phyloP scores from a whole-genome alignment of 169 alveolate species.

The Babesia microti region DNA sequence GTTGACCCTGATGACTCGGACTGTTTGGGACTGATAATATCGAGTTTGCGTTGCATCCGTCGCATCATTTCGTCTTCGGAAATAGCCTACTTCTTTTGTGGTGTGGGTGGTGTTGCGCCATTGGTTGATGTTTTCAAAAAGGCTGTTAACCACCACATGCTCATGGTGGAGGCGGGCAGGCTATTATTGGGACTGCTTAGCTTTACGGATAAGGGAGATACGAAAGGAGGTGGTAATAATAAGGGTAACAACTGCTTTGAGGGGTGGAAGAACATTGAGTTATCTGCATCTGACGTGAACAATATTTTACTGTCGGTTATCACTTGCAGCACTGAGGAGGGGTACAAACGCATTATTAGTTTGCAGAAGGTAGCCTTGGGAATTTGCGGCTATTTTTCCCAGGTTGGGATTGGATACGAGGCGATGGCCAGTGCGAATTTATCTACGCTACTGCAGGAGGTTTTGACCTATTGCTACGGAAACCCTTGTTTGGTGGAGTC shows the following conservation, averaged over 20 bases:
- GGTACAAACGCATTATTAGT: constrained; percentile 44
- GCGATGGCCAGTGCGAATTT: constrained; percentile 53
- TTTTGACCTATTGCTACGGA: constrained; percentile 39
- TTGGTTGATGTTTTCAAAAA: constrained; percentile 58
- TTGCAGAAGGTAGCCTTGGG: constrained; percentile 55
- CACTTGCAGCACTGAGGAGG: constrained; percentile 35
- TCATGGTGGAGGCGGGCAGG: constrained; percentile 72
- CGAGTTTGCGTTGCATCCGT: constrained; percentile 71
- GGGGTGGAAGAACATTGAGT: constrained; percentile 62
- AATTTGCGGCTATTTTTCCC: constrained; percentile 51
- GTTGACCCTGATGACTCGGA: constrained; percentile 65
- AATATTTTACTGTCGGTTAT: constrained; percentile 36
- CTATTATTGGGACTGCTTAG: constrained; percentile 62
- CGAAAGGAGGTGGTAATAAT: not conserved
- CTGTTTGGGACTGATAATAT: constrained; percentile 66
- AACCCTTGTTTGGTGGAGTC: constrained; percentile 31
- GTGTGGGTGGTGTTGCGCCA: constrained; percentile 74
- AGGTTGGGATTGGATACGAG: constrained; percentile 56
- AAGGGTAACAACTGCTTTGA: not conserved
- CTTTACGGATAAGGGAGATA: constrained; percentile 31
- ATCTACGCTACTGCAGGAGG: constrained; percentile 23
- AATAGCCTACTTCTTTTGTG: constrained; percentile 75
- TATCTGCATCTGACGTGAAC: constrained; percentile 54
- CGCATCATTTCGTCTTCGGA: constrained; percentile 69
- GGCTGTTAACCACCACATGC: constrained; percentile 67